These are phyloP conservation scores for Fusarium cyanostomum DNA, from an alignment of 2,329 filamentous ascomycete species.

Conservation along the genomic window DNA sequence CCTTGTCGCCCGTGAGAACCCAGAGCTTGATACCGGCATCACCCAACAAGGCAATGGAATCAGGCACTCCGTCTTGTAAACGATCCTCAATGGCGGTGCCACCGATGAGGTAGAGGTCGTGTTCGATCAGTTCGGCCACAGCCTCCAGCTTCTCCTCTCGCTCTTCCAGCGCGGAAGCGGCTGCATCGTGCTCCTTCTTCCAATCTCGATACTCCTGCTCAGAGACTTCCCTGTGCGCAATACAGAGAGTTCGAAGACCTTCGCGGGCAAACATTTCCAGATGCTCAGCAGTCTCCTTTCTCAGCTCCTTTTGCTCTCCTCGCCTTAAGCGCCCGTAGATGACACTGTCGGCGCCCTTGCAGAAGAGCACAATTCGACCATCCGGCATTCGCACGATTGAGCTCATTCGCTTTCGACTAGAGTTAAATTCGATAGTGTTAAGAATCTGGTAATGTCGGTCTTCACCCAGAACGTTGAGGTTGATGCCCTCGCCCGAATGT, in stretches of 20 bases:
- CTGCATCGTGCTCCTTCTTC: slow-evolving; percentile 87
- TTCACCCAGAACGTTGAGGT: slow-evolving; percentile 86
- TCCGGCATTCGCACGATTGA: slow-evolving; percentile 96
- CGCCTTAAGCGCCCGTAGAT: slow-evolving; percentile 91
- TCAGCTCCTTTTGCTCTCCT: slow-evolving; percentile 86
- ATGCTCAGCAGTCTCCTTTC: slow-evolving; percentile 87
- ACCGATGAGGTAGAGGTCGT: slow-evolving; percentile 85
- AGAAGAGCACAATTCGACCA: slow-evolving; percentile 88
- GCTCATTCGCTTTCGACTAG: slow-evolving; percentile 96
- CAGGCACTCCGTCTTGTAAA: slow-evolving; percentile 94
- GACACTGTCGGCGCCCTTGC: slow-evolving; percentile 96
- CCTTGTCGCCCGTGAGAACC: slow-evolving; percentile 98
- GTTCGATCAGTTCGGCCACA: slow-evolving; percentile 90
- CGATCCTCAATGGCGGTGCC: slow-evolving; percentile 98
- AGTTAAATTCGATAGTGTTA: slow-evolving; percentile 98
- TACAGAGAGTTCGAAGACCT: slow-evolving; percentile 92
- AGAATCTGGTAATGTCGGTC: slow-evolving; percentile 87
- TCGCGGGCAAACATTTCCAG: slow-evolving; percentile 97
- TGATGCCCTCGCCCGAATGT: slow-evolving; percentile 79
- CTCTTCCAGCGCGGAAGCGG: slow-evolving; percentile 82
- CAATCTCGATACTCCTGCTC: slow-evolving; percentile 87
- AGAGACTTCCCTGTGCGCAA: slow-evolving; percentile 81
- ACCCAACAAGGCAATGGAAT: slow-evolving; percentile 90
- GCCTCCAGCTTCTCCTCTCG: slow-evolving; percentile 94
- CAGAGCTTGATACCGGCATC: slow-evolving; percentile 97